Conservation (phyloP, 2,329 filamentous ascomycete genomes). For the Teratosphaeria gauchensis region DNA sequence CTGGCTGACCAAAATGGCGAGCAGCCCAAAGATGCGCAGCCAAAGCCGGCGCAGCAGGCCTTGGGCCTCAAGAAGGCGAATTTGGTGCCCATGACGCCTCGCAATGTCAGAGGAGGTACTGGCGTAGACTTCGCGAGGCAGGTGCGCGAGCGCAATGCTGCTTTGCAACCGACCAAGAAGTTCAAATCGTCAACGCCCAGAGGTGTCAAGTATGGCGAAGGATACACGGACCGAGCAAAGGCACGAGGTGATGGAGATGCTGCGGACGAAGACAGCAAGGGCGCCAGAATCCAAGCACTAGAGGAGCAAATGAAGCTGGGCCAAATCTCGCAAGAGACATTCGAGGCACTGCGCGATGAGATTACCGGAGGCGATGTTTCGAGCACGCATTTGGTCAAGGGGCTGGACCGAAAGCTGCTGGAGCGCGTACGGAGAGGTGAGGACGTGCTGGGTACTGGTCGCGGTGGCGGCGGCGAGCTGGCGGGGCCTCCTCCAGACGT, state of each 20-base stretch:
- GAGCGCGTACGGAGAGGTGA: conserved; percentile 61
- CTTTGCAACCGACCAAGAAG: conserved; percentile 53
- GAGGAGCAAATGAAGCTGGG: conserved; percentile 62
- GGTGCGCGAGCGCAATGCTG: conserved; percentile 60
- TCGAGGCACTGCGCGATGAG: conserved; percentile 63
- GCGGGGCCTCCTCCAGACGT: conserved; percentile 21
- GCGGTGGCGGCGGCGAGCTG: conserved; percentile 29
- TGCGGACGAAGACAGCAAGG: conserved; percentile 44
- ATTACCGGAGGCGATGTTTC: conserved; percentile 72
- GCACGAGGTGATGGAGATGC: conserved; percentile 47
- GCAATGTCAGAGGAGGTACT: conserved; percentile 47
- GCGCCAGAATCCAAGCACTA: conserved; percentile 62
- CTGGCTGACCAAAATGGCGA: conserved; percentile 42
- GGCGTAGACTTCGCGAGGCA: conserved; percentile 72
- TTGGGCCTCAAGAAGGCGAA: conserved; percentile 24
- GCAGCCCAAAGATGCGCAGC: not conserved
- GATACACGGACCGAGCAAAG: conserved; percentile 76
- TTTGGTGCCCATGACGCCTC: conserved; percentile 83
- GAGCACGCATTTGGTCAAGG: conserved; percentile 83
- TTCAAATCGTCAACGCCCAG: conserved; percentile 66
- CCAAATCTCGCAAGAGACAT: conserved; percentile 71
- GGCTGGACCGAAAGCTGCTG: conserved; percentile 74
- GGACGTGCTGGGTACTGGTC: conserved; percentile 37
- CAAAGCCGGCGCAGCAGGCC: conserved; percentile 1
- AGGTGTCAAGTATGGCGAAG: conserved; percentile 66